phyloP scores from a whole-genome alignment of 1,284 basidiomycete genomes.

The Ceratobasidium sp. region DNA sequence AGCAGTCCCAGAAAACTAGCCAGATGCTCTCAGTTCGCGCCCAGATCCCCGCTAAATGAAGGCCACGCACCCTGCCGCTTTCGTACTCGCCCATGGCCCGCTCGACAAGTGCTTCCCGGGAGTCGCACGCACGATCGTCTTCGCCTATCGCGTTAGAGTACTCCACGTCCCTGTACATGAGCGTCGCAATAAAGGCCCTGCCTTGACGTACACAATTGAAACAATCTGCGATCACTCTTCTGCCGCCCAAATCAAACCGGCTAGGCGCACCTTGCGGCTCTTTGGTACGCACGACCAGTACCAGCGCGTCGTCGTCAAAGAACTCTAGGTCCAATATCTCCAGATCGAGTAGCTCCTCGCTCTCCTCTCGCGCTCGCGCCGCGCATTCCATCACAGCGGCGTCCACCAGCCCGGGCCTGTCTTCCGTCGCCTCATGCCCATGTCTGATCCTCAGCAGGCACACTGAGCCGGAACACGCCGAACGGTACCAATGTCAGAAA shows the following conservation, averaged over 20 bases:
- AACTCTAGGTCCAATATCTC: constrained; percentile 74
- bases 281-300: constrained; percentile 66
- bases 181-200: constrained; percentile 31
- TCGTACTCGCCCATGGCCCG: constrained; percentile 36
- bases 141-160: constrained; percentile 56
- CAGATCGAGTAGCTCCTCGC: constrained; percentile 49
- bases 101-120: constrained; percentile 41
- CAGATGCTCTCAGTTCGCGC: constrained; percentile 34
- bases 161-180: constrained; percentile 35
- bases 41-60: constrained; percentile 40
- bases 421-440: constrained; percentile 53
- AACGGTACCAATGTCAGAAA: constrained; percentile 23
- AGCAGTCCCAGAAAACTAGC: constrained; percentile 38
- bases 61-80: constrained; percentile 41
- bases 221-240: constrained; percentile 18
- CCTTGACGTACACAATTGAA: constrained; percentile 37
- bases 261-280: constrained; percentile 57
- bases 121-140: constrained; percentile 54
- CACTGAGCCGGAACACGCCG: constrained; percentile 58
- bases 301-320: constrained; percentile 74
- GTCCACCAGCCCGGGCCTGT: constrained; percentile 51
- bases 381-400: constrained; percentile 65
- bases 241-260: background rate
- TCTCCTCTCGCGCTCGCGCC: constrained; percentile 43
- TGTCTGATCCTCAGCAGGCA: constrained; percentile 64